These are phyloP conservation scores for Alternaria consortialis DNA, from an alignment of 2,329 filamentous ascomycete species.

Conservation along the genomic window DNA sequence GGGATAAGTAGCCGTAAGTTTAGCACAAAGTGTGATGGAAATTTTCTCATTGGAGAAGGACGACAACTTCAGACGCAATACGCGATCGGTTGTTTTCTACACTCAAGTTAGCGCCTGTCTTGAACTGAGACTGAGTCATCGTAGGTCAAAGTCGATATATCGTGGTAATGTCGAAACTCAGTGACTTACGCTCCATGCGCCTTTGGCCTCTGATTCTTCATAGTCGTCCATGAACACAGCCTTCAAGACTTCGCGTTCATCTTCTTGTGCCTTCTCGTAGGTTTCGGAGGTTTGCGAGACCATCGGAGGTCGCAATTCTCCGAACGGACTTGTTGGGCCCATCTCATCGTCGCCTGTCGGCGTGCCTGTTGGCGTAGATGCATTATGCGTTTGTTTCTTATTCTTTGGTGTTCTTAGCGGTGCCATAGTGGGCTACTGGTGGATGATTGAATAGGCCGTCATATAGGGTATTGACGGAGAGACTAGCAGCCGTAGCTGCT, in stretches of 20 bases:
- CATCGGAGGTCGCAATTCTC: conserved; percentile 43
- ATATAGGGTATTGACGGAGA: conserved; percentile 42
- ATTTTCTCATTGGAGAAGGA: conserved; percentile 77
- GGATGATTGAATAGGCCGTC: conserved; percentile 45
- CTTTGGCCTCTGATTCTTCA: conserved; percentile 72
- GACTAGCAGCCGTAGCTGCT: conserved; percentile 59
- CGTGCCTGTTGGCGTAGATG: conserved; percentile 34
- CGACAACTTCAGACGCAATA: conserved; percentile 82
- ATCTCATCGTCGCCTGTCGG: conserved; percentile 28
- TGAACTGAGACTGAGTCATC: not conserved
- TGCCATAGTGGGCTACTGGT: conserved; percentile 56
- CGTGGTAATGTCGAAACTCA: not conserved
- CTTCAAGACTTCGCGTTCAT: conserved; percentile 84
- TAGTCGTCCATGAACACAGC: conserved; percentile 94
- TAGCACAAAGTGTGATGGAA: conserved; percentile 75
- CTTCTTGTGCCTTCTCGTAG: conserved; percentile 85
- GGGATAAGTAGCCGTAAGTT: conserved; percentile 89
- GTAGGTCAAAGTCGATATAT: not conserved
- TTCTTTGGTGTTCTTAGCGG: conserved; percentile 57
- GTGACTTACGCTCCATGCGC: conserved; percentile 82
- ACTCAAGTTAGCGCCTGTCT: not conserved
- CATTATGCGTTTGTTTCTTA: conserved; percentile 46
- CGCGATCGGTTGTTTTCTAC: conserved; percentile 78
- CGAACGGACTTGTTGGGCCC: conserved; percentile 35
- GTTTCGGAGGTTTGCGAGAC: conserved; percentile 59